These are phyloP conservation scores for Ceratopteris richardii DNA, from an alignment of 75 land plant species.

Conservation along the genomic window DNA sequence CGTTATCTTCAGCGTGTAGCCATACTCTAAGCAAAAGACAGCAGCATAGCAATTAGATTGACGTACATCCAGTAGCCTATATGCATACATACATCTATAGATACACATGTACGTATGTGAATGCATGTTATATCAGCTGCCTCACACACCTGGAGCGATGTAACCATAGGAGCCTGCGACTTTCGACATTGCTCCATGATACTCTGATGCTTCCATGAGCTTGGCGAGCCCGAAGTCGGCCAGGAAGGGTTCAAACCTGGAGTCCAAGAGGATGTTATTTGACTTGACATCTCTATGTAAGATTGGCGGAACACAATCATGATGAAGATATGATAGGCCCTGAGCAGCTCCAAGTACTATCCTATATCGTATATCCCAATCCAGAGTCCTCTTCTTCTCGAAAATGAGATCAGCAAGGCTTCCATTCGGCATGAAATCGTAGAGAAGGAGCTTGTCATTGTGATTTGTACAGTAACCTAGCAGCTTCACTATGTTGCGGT, in stretches of 20 bases:
- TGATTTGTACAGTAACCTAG: slow-evolving; percentile 78
- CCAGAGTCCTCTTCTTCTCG: slow-evolving; percentile 50
- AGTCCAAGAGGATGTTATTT: slow-evolving; percentile 75
- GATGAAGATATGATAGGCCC: slow-evolving; percentile 84
- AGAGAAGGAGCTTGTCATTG: slow-evolving; percentile 64
- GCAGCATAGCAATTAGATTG: not conserved
- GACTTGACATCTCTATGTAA: slow-evolving; percentile 89
- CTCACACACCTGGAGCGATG: slow-evolving; percentile 69
- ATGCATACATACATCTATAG: not conserved
- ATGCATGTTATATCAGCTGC: not conserved
- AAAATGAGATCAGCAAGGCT: slow-evolving; percentile 66
- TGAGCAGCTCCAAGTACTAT: slow-evolving; percentile 83
- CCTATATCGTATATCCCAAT: slow-evolving; percentile 75
- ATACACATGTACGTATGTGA: too few species aligned
- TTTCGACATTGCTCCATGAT: slow-evolving; percentile 62
- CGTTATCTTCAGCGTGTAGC: slow-evolving; percentile 83
- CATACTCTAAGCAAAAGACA: slow-evolving; percentile 53
- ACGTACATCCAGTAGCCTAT: not conserved
- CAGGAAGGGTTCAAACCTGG: slow-evolving; percentile 64
- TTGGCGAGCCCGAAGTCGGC: slow-evolving; percentile 94
- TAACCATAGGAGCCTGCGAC: slow-evolving; percentile 94
- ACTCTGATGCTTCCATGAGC: slow-evolving; percentile 56
- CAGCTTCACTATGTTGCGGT: slow-evolving; percentile 77
- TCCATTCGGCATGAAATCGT: slow-evolving; percentile 78
- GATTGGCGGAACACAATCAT: slow-evolving; percentile 80